These are phyloP conservation scores for Cladosporium sp. DNA, from an alignment of 2,329 filamentous ascomycete genomes.

Conservation along the genomic window DNA sequence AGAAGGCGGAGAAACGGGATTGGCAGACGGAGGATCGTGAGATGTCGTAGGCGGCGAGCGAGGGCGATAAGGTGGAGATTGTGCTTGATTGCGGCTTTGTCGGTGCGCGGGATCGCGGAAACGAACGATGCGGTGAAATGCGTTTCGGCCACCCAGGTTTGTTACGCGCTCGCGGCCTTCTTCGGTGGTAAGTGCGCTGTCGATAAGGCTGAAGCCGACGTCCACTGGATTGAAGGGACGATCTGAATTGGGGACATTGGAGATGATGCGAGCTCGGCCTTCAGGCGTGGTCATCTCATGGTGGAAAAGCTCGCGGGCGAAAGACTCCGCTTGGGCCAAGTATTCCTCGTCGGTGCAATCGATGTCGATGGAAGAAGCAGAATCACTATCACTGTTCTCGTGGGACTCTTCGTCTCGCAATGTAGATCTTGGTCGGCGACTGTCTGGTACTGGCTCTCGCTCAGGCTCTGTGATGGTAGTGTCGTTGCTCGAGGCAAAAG, in stretches of 20 bases:
- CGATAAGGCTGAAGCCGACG: constrained; percentile 30
- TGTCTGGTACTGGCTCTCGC: constrained; percentile 23
- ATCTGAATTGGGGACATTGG: constrained; percentile 25
- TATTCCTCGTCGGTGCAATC: constrained; percentile 35
- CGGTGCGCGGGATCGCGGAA: neutral
- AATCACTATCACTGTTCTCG: constrained; percentile 49
- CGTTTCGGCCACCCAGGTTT: constrained; percentile 15
- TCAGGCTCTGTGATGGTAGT: constrained; percentile 30
- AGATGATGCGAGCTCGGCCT: constrained; percentile 24
- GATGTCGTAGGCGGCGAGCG: neutral
- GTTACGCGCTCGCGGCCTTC: constrained; percentile 25
- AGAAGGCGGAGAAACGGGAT: constrained; percentile 20
- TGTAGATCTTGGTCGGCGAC: constrained; percentile 29
- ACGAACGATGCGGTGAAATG: neutral
- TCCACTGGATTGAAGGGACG: constrained; percentile 23
- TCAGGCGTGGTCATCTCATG: constrained; percentile 23
- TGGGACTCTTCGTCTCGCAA: constrained; percentile 36
- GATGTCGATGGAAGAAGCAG: constrained; percentile 50
- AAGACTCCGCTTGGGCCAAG: constrained; percentile 20
- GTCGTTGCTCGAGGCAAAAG: constrained; percentile 35
- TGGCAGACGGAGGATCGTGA: constrained; percentile 15
- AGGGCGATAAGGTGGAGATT: neutral
- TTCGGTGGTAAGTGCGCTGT: constrained; percentile 26
- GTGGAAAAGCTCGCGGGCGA: constrained; percentile 28
- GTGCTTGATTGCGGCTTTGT: neutral